Conservation (phyloP, 2,329 filamentous ascomycete species). For the Paraphoma sp. region DNA sequence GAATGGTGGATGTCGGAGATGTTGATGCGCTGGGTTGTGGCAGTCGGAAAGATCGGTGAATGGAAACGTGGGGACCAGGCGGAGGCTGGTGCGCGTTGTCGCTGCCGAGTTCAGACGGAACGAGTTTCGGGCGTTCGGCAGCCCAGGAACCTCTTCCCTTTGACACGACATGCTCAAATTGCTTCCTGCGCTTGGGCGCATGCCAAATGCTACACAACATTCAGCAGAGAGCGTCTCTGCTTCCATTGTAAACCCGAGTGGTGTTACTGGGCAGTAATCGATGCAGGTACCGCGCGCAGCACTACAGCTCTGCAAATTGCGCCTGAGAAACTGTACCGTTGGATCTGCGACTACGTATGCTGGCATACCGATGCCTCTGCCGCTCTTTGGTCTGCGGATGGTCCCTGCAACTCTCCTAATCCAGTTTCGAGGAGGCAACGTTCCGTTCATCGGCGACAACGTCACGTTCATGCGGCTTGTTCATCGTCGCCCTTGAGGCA, state of each 20-base stretch:
- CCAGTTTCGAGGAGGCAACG: constrained; percentile 23
- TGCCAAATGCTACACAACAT: constrained; percentile 7
- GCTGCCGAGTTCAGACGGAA: constrained; percentile 24
- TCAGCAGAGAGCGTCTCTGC: neutral
- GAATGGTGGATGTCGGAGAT: constrained; percentile 9
- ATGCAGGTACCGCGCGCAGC: constrained; percentile 10
- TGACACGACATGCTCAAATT: constrained; percentile 1
- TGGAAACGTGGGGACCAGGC: constrained; percentile 7
- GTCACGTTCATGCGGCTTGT: constrained; percentile 34
- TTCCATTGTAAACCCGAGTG: neutral
- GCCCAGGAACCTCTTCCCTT: neutral
- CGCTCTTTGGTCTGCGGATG: constrained; percentile 9
- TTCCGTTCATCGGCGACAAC: constrained; percentile 16
- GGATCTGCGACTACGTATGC: constrained; percentile 7
- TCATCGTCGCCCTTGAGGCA: constrained; percentile 16
- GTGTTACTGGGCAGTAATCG: neutral
- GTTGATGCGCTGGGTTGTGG: constrained; percentile 4
- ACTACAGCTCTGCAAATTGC: neutral
- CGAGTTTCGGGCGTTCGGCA: constrained; percentile 24
- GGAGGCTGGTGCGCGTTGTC: constrained; percentile 23
- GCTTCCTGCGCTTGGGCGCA: constrained; percentile 3
- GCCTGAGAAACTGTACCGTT: constrained; percentile 1
- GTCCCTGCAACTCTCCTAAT: constrained; percentile 26
- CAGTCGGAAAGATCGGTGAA: constrained; percentile 12
- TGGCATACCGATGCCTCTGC: constrained; percentile 15